phyloP scores from a whole-genome alignment of 352 stramenopile genomes.

The Thraustochytrium sp. region DNA sequence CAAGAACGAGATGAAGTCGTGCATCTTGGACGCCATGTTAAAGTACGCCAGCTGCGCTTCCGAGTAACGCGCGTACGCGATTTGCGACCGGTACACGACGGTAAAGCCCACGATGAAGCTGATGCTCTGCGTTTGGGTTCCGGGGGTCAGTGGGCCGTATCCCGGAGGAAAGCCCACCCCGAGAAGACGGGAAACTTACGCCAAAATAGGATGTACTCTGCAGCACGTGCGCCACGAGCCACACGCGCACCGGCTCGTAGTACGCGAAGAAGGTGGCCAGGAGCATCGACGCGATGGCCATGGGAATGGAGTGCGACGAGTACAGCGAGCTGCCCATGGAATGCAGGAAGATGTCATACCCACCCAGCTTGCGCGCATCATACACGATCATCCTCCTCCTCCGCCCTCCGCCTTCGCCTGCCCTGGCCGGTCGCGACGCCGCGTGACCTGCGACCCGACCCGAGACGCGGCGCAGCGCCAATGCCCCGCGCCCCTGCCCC shows the following conservation, averaged over 20 bases:
- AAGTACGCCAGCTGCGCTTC: slow-evolving; percentile 26
- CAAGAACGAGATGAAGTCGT: slow-evolving; percentile 31
- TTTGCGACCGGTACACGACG: slow-evolving; percentile 41
- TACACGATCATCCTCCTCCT: background rate
- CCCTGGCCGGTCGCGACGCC: too few relatives aligned
- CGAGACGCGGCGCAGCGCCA: too few relatives aligned
- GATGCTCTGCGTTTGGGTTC: background rate
- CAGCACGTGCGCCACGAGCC: background rate
- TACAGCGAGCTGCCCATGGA: slow-evolving; percentile 12
- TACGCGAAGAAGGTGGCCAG: slow-evolving; percentile 38
- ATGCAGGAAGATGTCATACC: slow-evolving; percentile 30
- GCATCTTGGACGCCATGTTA: slow-evolving; percentile 42
- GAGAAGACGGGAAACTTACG: background rate
- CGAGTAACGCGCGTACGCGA: slow-evolving; percentile 9
- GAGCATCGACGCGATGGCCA: background rate
- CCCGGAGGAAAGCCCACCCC: background rate
- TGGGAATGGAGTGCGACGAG: slow-evolving; percentile 1
- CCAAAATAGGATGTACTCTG: slow-evolving; percentile 41
- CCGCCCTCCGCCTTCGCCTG: too few relatives aligned
- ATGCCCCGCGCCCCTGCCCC: too few relatives aligned
- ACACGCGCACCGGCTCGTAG: background rate
- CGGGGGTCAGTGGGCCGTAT: background rate
- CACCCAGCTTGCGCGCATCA: slow-evolving; percentile 7
- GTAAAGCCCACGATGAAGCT: slow-evolving; percentile 44
- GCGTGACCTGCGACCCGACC: too few relatives aligned